A percentile compares a stretch with the other conserved stretches of the same genome.
These are phyloP conservation scores for Podospora anserina DNA, from an alignment of 495 filamentous ascomycete genomes.

Conservation along the genomic window DNA sequence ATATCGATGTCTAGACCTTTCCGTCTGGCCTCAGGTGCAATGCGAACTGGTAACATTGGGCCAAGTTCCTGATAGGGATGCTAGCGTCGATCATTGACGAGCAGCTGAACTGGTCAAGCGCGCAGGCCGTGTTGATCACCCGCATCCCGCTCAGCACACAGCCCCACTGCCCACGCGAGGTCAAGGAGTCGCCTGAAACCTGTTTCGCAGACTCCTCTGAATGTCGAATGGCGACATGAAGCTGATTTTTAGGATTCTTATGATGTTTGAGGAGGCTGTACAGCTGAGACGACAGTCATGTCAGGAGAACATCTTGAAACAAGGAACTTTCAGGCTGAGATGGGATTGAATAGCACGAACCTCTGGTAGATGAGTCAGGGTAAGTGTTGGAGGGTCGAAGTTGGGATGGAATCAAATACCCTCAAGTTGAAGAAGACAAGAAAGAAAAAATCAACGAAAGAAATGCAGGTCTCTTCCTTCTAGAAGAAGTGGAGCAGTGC, in stretches of 20 bases:
- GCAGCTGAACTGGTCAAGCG: neutral
- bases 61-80: neutral
- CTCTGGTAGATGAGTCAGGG: neutral
- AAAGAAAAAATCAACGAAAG: neutral
- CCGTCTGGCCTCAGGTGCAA: neutral
- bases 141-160: neutral
- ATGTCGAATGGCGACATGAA: neutral
- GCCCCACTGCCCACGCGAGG: neutral
- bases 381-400: no score
- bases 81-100: slow-evolving; percentile 5
- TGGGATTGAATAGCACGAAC: neutral
- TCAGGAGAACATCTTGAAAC: neutral
- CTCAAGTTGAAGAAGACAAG: neutral
- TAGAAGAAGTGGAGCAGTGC: neutral
- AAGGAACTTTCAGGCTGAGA: neutral
- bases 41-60: neutral
- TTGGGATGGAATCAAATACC: neutral
- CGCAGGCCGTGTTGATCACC: no score
- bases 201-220: neutral
- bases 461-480: neutral
- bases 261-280: neutral
- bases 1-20: slow-evolving; percentile 7
- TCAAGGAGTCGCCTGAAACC: neutral
- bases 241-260: neutral
- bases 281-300: neutral